Conservation (phyloP, 352 stramenopile species). For the Phytophthora sojae region DNA sequence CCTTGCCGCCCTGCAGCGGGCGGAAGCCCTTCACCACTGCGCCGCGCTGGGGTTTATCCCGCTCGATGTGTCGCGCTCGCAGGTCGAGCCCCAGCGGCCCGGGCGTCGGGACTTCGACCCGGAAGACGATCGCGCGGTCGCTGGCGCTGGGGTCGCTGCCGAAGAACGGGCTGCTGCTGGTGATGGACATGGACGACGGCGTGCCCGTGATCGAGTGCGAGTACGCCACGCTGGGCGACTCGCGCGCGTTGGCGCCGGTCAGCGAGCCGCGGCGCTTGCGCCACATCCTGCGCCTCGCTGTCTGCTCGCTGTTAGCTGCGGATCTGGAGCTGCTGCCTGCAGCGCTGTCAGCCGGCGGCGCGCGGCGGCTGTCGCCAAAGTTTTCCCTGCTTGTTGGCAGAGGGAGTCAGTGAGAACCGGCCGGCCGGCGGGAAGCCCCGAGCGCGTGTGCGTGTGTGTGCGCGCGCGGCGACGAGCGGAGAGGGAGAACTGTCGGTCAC, state of each 20-base stretch:
- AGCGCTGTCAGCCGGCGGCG: no score
- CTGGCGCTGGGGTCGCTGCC: constrained; percentile 62
- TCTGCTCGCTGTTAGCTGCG: neutral
- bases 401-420: constrained; percentile 17
- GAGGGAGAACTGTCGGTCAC: no score
- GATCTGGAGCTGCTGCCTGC: no score
- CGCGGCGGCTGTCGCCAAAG: neutral
- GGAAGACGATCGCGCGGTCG: constrained; percentile 74
- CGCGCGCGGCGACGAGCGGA: no score
- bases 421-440: neutral
- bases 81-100: constrained; percentile 80
- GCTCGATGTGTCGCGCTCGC: constrained; percentile 74
- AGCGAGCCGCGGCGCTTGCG: constrained; percentile 64
- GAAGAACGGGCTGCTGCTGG: constrained; percentile 58
- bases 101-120: constrained; percentile 72
- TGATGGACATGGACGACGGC: constrained; percentile 51
- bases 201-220: constrained; percentile 51
- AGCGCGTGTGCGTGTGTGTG: no score
- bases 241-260: constrained; percentile 41
- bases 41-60: constrained; percentile 75
- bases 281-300: constrained; percentile 46
- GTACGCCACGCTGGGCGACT: constrained; percentile 38
- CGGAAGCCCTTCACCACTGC: constrained; percentile 86
- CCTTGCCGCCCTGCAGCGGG: constrained; percentile 51
- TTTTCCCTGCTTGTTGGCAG: constrained; percentile 19